Percentiles rank a stretch among this genome's conserved stretches.
Conservation (phyloP, 768 basidiomycete species). For the Amanita fuliginea region DNA sequence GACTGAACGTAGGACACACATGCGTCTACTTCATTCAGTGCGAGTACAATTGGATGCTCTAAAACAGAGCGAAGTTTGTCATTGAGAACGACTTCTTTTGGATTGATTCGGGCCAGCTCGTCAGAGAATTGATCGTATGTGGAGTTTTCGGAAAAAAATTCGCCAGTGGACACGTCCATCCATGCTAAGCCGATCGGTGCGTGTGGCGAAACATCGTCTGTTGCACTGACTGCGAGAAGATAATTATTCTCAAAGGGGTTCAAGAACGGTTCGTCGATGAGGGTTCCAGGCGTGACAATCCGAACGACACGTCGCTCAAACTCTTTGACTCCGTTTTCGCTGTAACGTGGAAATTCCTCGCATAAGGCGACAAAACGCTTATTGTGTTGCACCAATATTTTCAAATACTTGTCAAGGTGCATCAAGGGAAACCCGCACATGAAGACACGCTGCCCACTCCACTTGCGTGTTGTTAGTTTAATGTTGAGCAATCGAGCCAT, state of each 20-base stretch:
- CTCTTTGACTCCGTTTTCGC: constrained; percentile 35
- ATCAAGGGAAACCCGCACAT: constrained; percentile 90
- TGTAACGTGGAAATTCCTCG: constrained; percentile 69
- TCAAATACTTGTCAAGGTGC: constrained; percentile 82
- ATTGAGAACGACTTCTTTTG: constrained; percentile 73
- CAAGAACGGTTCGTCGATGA: constrained; percentile 86
- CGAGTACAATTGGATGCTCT: constrained; percentile 34
- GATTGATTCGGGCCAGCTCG: constrained; percentile 71
- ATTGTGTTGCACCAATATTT: constrained; percentile 72
- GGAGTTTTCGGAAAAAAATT: constrained; percentile 71
- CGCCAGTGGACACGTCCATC: constrained; percentile 92
- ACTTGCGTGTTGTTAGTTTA: constrained; percentile 69
- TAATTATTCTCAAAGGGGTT: constrained; percentile 86
- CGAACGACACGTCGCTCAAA: constrained; percentile 79
- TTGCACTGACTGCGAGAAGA: constrained; percentile 52
- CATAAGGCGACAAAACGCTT: constrained; percentile 86
- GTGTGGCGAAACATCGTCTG: constrained; percentile 5
- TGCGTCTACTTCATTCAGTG: constrained; percentile 41
- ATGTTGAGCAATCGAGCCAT: constrained; percentile 71
- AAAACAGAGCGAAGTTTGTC: constrained; percentile 22
- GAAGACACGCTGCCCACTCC: constrained; percentile 55
- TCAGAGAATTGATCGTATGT: constrained; percentile 52
- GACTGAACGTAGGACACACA: constrained; percentile 39
- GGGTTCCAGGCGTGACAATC: constrained; percentile 87
- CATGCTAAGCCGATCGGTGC: constrained; percentile 66